Base-by-base conservation (phyloP, 805 yeast species). In the Candida cerambycidarum region DNA sequence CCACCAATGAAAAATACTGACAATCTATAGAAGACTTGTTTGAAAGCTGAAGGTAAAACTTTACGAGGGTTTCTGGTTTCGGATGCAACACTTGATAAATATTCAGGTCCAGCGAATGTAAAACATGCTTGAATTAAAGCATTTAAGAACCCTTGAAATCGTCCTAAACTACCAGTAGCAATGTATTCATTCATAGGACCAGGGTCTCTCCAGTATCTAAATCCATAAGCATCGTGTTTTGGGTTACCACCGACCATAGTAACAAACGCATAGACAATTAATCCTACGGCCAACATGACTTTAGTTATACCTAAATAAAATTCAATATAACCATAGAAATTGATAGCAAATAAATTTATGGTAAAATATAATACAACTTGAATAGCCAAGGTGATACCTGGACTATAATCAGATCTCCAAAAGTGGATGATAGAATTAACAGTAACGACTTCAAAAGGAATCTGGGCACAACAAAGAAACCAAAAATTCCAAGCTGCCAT, bases 201-300 rank as follows among this genome's bases (percentile, higher is more conserved):
- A 2, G 72, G 69, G 38, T 55, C 59, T 28, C 56, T 58, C 74
- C 71, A 73, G 51, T 71, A 61, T 37, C 72, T 56, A 59, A 76
- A 76, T 1, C 82, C 82, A 53, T 69, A 76, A 4, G 67, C 76
- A 48, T 75, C 77, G 34, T 76, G 79, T 31, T 69, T 60, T 1
- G 95, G 95, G 58, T 87, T 88, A 19, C 95, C 96, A 23, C 96
- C 96, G 28, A 84, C 78, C 95, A 87, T 88, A 5, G 89, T 81
- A 41, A 86, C 59, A 52, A 88, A 83, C 1, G 93, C 85, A 61
- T 84, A 88, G 19, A 83, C 54, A 45, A 88, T 75, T 36, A 88
- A 68, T 2, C 93, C 95, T n/a, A 82, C 58, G 11, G 90, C 89
- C 37, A 88, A 68, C 4, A 86, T 48, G 43, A 88, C 78, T 56